Conservation (phyloP, 169 alveolate species). For the Plasmodium adleri region DNA sequence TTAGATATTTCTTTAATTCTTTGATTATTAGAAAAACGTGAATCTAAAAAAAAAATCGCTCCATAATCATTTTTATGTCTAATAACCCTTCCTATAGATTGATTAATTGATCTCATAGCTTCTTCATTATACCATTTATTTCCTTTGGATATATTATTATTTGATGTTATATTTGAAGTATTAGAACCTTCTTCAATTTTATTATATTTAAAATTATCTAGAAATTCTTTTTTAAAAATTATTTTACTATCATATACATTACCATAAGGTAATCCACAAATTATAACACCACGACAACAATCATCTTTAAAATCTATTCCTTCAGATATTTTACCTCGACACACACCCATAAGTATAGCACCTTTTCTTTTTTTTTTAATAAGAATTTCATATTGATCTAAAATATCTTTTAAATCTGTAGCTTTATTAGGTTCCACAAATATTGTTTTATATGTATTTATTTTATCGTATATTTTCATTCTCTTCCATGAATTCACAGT, state of each 20-base stretch:
- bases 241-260: conserved; percentile 90
- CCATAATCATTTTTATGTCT: conserved; percentile 97
- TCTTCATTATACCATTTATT: conserved; percentile 93
- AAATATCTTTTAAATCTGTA: conserved; percentile 76
- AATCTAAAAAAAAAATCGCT: conserved; percentile 90
- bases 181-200: neutral
- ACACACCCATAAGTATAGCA: conserved; percentile 93
- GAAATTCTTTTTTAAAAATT: conserved; percentile 91
- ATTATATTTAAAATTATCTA: conserved; percentile 76
- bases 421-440: conserved; percentile 83
- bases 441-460: conserved; percentile 79
- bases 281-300: conserved; percentile 92
- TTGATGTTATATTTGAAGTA: neutral
- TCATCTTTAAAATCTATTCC: conserved; percentile 95
- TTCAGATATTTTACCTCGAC: conserved; percentile 95
- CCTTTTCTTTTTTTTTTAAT: conserved; percentile 87
- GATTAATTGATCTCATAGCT: conserved; percentile 96
- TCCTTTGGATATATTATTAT: conserved; percentile 75
- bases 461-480: conserved; percentile 82
- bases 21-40: conserved; percentile 86
- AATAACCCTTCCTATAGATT: conserved; percentile 97
- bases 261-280: conserved; percentile 95
- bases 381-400: conserved; percentile 81
- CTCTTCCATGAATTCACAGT: conserved; percentile 89
- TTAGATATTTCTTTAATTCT: conserved; percentile 86